These are phyloP conservation scores for Alternaria rosae DNA, from an alignment of 2,329 filamentous ascomycete genomes.

Conservation along the genomic window DNA sequence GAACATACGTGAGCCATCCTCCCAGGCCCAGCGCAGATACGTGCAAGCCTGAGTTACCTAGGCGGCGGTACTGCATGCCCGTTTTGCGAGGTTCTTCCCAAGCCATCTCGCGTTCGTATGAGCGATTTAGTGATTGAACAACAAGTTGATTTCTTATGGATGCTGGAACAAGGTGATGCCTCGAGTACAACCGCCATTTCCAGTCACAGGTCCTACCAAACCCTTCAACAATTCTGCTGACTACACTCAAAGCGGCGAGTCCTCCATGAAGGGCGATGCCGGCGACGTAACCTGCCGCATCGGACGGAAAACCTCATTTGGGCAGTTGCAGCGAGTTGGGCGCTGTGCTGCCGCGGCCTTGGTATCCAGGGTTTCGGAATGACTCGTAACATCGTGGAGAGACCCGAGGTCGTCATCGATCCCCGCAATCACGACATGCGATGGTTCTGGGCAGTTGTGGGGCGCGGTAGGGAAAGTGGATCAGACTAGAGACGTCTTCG, in stretches of 20 bases:
- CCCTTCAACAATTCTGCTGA: slow-evolving; percentile 1
- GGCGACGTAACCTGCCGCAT: neutral
- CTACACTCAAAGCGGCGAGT: neutral
- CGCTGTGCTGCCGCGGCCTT: slow-evolving; percentile 1
- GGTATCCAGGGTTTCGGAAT: neutral
- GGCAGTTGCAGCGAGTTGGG: neutral
- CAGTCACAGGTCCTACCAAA: neutral
- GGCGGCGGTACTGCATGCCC: slow-evolving; percentile 69
- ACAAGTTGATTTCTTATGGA: neutral
- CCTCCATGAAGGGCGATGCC: neutral
- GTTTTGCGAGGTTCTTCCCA: slow-evolving; percentile 43
- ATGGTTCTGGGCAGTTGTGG: slow-evolving; percentile 1
- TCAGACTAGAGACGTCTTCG: slow-evolving; percentile 2
- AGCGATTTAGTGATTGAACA: neutral
- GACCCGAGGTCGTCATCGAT: slow-evolving; percentile 13
- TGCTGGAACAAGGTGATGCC: neutral
- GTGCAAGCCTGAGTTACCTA: slow-evolving; percentile 75
- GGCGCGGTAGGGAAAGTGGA: slow-evolving; percentile 4
- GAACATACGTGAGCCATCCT: slow-evolving; percentile 68
- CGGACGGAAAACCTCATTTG: slow-evolving; percentile 4
- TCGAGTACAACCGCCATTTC: neutral
- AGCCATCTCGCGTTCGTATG: slow-evolving; percentile 25
- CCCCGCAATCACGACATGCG: slow-evolving; percentile 19
- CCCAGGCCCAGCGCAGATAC: slow-evolving; percentile 75
- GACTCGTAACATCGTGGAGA: slow-evolving; percentile 1